Evolutionary conservation across 345 rosid genomes (phyloP), one percentile per base, ranked within the genome.

Genomic region (Sonneratia caseolaris): DNA sequence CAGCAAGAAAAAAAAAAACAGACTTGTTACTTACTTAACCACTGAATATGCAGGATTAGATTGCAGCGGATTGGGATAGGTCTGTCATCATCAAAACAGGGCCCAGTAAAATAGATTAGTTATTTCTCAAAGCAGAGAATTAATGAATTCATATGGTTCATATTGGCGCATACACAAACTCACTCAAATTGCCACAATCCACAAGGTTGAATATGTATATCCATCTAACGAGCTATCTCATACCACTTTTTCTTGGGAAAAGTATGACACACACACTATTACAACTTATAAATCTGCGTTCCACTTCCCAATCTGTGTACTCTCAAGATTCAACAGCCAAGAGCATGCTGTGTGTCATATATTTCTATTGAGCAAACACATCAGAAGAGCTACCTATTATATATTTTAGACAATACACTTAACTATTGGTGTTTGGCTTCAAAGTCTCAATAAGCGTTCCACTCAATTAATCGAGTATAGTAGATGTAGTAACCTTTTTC

Each of bases 11-110:
- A 68, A 43, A 45, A 68, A 42, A 4, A 9, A 42, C 45, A 42
- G n/a, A 61, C 27, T n/a, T 42, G 21, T 15, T 70, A 69, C 97
- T 86, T 78, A 91, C 97, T 88, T 88, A 2, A 89, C 98, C 48
- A 89, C 94, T 0, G 98, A 89, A 78, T 83, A 91, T 12, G 97
- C 92, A 72, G 97, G 97, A 78, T 93, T 82, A 73, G 86, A 86
- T 79, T 85, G 91, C 76, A 93, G 71, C 43, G 97, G 97, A 76
- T 93, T 91, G 37, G 84, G 61, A 76, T 89, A 83, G 19, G 90
- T 84, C 97, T 90, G 87, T 79, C 53, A 70, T 27, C 32, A 13
- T 37, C 0, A 24, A 61, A 59, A 47, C 64, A n/a, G 19, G 19
- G 42, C 35, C 22, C 51, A 48, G 40, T 3, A 71, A 45, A 61